Percentiles rank a stretch among this genome's conserved stretches.
These are phyloP conservation scores for Globisporangium solare DNA, from an alignment of 352 stramenopile genomes.

Conservation along the genomic window DNA sequence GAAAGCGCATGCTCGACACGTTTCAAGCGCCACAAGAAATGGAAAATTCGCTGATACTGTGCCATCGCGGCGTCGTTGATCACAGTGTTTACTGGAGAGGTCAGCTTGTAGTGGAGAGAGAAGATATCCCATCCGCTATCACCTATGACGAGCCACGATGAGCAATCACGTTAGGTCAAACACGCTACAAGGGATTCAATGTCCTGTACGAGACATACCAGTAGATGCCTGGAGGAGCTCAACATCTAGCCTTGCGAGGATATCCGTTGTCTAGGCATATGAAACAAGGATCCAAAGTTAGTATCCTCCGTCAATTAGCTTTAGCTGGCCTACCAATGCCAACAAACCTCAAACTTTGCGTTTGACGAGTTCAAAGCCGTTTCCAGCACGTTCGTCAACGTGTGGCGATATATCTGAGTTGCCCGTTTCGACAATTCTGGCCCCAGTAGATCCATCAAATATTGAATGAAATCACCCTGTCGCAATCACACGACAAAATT, in stretches of 20 bases:
- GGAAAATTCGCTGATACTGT: constrained; percentile 88
- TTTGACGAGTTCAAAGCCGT: constrained; percentile 94
- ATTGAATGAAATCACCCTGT: constrained; percentile 96
- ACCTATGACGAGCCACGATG: constrained; percentile 19
- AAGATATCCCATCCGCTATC: constrained; percentile 95
- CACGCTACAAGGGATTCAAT: not conserved
- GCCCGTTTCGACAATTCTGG: constrained; percentile 89
- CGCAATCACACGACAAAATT: constrained; percentile 5
- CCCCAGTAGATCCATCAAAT: constrained; percentile 92
- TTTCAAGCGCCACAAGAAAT: constrained; percentile 89
- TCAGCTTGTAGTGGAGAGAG: constrained; percentile 87
- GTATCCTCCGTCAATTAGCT: not conserved
- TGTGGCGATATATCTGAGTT: constrained; percentile 93
- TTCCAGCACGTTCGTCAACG: constrained; percentile 93
- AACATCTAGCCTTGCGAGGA: constrained; percentile 91
- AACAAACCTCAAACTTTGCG: constrained; percentile 89
- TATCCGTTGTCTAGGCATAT: constrained; percentile 65
- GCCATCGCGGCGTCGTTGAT: constrained; percentile 83
- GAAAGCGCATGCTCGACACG: constrained; percentile 91
- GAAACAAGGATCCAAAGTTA: not conserved
- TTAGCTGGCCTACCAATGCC: not conserved
- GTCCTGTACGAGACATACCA: constrained; percentile 18
- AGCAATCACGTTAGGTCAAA: not conserved
- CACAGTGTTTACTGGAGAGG: constrained; percentile 84
- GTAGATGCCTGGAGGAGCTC: constrained; percentile 82